Evolutionary conservation across 2,329 filamentous ascomycete species (phyloP).

Genomic region (Colletotrichum sublineola): DNA sequence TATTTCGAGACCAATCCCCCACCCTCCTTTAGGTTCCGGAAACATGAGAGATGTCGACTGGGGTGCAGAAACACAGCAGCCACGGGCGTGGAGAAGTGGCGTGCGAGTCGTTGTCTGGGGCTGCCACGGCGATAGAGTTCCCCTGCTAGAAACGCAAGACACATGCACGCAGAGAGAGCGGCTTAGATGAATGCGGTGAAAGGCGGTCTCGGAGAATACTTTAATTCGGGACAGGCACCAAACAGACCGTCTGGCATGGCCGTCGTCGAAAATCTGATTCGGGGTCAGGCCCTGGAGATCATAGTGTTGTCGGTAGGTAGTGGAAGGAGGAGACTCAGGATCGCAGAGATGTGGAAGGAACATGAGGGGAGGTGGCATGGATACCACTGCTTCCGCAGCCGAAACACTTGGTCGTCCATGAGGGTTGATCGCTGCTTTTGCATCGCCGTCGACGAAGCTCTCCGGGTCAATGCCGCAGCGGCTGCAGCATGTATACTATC

Average conservation of each 20-base stretch:
- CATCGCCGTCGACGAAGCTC: conserved; percentile 20
- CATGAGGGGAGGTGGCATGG: conserved; percentile 24
- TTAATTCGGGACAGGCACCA: neutral
- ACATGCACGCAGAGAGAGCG: conserved; percentile 2
- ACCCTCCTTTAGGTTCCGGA: neutral
- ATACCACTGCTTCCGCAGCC: conserved; percentile 9
- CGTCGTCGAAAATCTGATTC: conserved; percentile 21
- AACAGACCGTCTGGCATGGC: conserved; percentile 20
- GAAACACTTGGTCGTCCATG: neutral
- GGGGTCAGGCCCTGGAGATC: conserved; percentile 38
- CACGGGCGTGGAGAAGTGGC: neutral
- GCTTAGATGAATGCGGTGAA: conserved; percentile 33
- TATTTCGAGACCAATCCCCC: neutral
- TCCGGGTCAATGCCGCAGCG: conserved; percentile 13
- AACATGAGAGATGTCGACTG: conserved; percentile 1
- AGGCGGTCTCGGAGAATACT: conserved; percentile 16
- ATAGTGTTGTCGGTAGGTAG: conserved; percentile 1
- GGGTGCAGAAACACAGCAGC: neutral
- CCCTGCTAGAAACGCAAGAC: conserved; percentile 5
- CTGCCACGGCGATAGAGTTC: conserved; percentile 19
- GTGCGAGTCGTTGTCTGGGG: conserved; percentile 17
- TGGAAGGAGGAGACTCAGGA: conserved; percentile 21
- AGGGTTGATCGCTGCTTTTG: conserved; percentile 31
- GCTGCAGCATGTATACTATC: conserved; percentile 9
- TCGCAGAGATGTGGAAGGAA: conserved; percentile 22